Percentiles rank a stretch among this genome's conserved stretches.
phyloP scores from a whole-genome alignment of 148 eudicot species.

The Drosera capensis region DNA sequence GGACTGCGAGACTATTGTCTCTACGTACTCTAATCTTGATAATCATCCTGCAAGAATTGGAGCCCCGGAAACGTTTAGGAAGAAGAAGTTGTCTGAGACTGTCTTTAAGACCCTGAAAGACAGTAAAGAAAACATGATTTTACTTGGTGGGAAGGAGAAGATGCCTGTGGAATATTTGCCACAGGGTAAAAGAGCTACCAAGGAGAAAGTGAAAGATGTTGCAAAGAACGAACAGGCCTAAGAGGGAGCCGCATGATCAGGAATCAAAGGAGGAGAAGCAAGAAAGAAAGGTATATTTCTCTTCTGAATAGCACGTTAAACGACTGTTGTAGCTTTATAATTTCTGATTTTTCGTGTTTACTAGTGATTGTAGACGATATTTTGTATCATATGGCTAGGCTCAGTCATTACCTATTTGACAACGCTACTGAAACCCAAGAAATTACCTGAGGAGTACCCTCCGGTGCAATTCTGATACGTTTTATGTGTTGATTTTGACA shows the following conservation, averaged over 20 bases:
- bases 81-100: constrained; percentile 48
- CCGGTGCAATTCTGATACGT: no score
- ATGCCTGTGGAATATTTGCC: constrained; percentile 80
- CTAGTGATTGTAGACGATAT: no score
- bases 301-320: background rate
- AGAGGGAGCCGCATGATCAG: constrained; percentile 44
- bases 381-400: no score
- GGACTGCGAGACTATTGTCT: constrained; percentile 85
- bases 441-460: no score
- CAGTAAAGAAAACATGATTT: constrained; percentile 26
- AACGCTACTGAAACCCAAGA: no score
- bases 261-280: constrained; percentile 98
- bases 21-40: constrained; percentile 90
- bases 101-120: constrained; percentile 26
- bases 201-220: constrained; percentile 35
- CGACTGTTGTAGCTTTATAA: no score
- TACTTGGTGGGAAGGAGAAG: constrained; percentile 65
- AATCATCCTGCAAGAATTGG: constrained; percentile 85
- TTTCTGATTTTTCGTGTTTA: no score
- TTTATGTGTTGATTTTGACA: background rate
- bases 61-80: constrained; percentile 43
- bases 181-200: constrained; percentile 21
- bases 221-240: constrained; percentile 25
- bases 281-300: constrained; percentile 63
- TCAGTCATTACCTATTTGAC: no score